These are phyloP conservation scores for Magnolia officinalis DNA, from an alignment of 164 flowering plant genomes.

Conservation along the genomic window DNA sequence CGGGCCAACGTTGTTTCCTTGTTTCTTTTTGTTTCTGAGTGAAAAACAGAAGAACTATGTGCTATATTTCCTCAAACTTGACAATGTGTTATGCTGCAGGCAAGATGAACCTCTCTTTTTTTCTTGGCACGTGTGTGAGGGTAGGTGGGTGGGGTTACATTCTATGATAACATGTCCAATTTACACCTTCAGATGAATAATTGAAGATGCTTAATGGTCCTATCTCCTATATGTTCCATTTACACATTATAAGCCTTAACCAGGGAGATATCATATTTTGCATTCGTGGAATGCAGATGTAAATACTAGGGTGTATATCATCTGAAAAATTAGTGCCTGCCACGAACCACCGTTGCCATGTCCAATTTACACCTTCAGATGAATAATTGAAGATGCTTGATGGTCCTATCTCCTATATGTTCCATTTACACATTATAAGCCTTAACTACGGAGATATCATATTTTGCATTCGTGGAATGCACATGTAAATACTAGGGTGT, in stretches of 20 bases:
- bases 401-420: not conserved
- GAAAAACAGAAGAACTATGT: no score
- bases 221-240: not conserved
- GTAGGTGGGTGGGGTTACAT: no score
- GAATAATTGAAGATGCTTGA: not conserved
- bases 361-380: no score
- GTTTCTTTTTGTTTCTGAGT: no score
- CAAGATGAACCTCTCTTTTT: no score
- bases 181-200: not conserved
- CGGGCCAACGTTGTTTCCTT: no score
- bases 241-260: not conserved
- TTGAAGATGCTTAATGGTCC: not conserved
- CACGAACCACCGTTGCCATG: not conserved
- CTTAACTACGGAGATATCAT: not conserved
- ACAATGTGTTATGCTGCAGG: no score
- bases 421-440: not conserved
- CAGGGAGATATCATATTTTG: not conserved
- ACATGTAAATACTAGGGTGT: not conserved
- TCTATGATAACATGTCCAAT: no score
- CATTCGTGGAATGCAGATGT: not conserved
- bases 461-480: not conserved
- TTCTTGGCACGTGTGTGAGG: no score
- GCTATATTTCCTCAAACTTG: no score
- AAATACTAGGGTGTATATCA: not conserved
- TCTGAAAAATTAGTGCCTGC: not conserved